phyloP scores from a whole-genome alignment of 352 stramenopile species.

The Saprolegnia parasitica region DNA sequence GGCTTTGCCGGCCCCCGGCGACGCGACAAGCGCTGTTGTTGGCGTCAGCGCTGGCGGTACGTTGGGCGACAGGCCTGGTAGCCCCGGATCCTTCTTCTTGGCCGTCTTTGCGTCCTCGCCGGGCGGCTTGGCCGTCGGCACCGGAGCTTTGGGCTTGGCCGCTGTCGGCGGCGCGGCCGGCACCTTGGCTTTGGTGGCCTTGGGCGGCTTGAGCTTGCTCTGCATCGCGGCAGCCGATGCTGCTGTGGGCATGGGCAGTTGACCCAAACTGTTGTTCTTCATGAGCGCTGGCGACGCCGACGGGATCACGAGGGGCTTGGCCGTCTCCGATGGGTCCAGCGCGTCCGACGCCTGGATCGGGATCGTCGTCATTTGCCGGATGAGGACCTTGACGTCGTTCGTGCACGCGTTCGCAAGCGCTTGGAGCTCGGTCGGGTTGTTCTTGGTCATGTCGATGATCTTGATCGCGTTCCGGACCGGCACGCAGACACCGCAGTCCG shows the following conservation, averaged over 20 bases:
- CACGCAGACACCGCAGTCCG: slow-evolving; percentile 87
- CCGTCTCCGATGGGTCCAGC: slow-evolving; percentile 1
- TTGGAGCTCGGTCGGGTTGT: slow-evolving; percentile 68
- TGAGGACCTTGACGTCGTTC: slow-evolving; percentile 69
- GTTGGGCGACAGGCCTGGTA: background rate
- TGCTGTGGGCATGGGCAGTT: background rate
- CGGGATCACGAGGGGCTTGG: slow-evolving; percentile 7
- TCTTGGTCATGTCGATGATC: slow-evolving; percentile 77
- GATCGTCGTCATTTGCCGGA: slow-evolving; percentile 88
- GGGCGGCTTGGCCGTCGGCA: background rate
- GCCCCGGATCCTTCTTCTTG: slow-evolving; percentile 9
- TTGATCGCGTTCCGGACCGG: slow-evolving; percentile 84
- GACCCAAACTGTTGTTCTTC: background rate
- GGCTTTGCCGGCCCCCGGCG: slow-evolving; percentile 34
- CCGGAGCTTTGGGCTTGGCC: slow-evolving; percentile 4
- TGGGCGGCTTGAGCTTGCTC: background rate
- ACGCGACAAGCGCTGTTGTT: background rate
- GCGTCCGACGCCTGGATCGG: slow-evolving; percentile 30
- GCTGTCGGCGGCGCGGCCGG: background rate
- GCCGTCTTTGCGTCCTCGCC: background rate
- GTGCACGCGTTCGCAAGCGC: slow-evolving; percentile 59
- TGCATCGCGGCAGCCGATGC: background rate
- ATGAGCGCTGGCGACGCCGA: background rate
- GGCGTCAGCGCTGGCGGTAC: slow-evolving; percentile 4
- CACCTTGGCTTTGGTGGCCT: background rate